phyloP scores from a whole-genome alignment of 2,329 filamentous ascomycete genomes.

The Aspergillus arachidicola region DNA sequence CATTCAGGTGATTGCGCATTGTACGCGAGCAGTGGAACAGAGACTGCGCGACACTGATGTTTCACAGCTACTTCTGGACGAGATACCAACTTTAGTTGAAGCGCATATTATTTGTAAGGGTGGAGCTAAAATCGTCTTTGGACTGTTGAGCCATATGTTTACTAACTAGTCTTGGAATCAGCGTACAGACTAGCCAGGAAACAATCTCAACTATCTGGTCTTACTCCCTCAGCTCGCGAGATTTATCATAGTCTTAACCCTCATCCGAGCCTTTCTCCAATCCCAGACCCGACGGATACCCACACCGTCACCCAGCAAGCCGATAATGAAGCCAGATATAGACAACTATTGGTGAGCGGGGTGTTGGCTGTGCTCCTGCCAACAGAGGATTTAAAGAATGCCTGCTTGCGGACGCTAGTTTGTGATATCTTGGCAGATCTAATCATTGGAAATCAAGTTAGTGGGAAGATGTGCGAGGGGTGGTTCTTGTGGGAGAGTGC shows the following conservation, averaged over 20 bases:
- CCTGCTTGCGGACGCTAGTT: slow-evolving; percentile 79
- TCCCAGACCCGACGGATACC: slow-evolving; percentile 62
- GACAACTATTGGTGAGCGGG: slow-evolving; percentile 83
- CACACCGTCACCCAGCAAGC: slow-evolving; percentile 62
- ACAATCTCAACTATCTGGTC: slow-evolving; percentile 59
- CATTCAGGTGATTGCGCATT: slow-evolving; percentile 88
- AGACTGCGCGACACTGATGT: slow-evolving; percentile 80
- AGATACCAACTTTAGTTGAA: slow-evolving; percentile 80
- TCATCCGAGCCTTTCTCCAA: slow-evolving; percentile 76
- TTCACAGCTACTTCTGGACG: slow-evolving; percentile 80
- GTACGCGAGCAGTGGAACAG: slow-evolving; percentile 84
- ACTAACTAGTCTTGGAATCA: slow-evolving; percentile 42
- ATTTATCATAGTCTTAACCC: slow-evolving; percentile 85
- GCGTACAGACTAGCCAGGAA: slow-evolving; percentile 72
- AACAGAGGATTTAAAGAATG: slow-evolving; percentile 88
- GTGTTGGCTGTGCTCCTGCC: slow-evolving; percentile 82
- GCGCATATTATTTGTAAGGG: slow-evolving; percentile 74
- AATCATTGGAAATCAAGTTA: slow-evolving; percentile 79
- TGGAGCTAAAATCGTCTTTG: slow-evolving; percentile 9
- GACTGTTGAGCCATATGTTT: background rate
- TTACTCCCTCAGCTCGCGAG: slow-evolving; percentile 64
- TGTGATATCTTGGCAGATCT: slow-evolving; percentile 87
- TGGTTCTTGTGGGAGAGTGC: slow-evolving; percentile 88
- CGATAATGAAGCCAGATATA: slow-evolving; percentile 79
- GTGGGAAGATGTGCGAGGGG: slow-evolving; percentile 78